Conservation (phyloP, 805 yeast genomes). For the Barnettozyma pratensis region DNA sequence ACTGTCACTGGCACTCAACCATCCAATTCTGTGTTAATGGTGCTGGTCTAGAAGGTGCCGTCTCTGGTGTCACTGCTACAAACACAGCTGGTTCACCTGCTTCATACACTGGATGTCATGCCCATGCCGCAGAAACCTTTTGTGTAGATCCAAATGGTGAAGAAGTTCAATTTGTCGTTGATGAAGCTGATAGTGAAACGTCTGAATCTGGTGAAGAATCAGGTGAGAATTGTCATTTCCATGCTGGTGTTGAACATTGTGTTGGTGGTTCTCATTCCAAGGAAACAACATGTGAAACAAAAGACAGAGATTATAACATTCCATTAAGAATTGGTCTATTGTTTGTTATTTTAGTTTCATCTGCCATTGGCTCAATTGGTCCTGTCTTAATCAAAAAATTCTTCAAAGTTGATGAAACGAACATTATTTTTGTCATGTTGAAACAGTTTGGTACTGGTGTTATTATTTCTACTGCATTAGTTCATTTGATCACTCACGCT, state of each 20-base stretch:
- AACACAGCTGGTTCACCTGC: slow-evolving; percentile 5
- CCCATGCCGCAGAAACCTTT: slow-evolving; percentile 14
- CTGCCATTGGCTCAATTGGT: slow-evolving; percentile 13
- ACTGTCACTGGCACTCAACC: slow-evolving; percentile 15
- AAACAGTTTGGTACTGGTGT: slow-evolving; percentile 21
- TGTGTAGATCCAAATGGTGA: slow-evolving; percentile 14
- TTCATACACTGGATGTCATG: slow-evolving; percentile 16
- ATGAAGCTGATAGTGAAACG: background rate
- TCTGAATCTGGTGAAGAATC: background rate
- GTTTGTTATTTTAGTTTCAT: slow-evolving; percentile 14
- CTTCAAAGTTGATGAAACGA: slow-evolving; percentile 7
- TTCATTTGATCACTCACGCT: slow-evolving; percentile 18
- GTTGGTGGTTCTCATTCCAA: slow-evolving; percentile 10
- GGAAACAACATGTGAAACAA: slow-evolving; percentile 13
- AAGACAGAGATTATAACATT: slow-evolving; percentile 14
- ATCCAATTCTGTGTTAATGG: slow-evolving; percentile 12
- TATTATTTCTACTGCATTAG: slow-evolving; percentile 19
- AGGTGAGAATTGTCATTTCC: slow-evolving; percentile 16
- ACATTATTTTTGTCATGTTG: slow-evolving; percentile 9
- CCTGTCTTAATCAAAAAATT: slow-evolving; percentile 11
- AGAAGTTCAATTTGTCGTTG: slow-evolving; percentile 12
- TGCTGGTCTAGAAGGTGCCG: slow-evolving; percentile 13
- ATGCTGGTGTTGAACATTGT: slow-evolving; percentile 23
- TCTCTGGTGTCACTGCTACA: slow-evolving; percentile 12
- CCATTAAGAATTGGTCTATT: slow-evolving; percentile 17